Conservation (phyloP, 148 eudicot genomes). For the Agrostemma githago region DNA sequence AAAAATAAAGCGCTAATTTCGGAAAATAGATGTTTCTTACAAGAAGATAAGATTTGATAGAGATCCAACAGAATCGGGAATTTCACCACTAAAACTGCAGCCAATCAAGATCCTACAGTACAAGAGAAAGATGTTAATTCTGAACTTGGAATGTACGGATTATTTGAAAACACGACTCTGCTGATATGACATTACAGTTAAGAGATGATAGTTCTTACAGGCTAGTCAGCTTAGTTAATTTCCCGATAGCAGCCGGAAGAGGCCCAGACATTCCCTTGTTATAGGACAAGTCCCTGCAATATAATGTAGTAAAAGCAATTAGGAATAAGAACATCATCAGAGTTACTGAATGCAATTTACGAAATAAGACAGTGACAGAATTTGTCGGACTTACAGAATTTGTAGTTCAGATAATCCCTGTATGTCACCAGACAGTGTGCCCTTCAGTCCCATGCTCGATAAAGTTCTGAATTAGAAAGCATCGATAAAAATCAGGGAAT, state of each 20-base stretch:
- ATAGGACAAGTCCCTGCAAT: conserved; percentile 70
- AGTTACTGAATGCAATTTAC: not conserved
- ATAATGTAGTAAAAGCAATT: not conserved
- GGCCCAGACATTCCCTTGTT: conserved; percentile 61
- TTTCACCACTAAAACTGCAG: conserved; percentile 18
- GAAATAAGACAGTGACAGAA: not conserved
- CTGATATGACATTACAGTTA: not conserved
- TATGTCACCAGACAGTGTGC: conserved; percentile 64
- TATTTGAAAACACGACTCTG: not conserved
- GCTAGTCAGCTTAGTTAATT: conserved; percentile 41
- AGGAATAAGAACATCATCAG: conserved; percentile 1
- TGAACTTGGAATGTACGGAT: not conserved
- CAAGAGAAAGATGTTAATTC: not conserved
- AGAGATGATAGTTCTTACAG: conserved; percentile 43
- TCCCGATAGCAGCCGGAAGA: conserved; percentile 60
- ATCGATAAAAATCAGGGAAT: conserved; percentile 1
- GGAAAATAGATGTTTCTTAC: not conserved
- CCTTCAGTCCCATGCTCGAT: conserved; percentile 48
- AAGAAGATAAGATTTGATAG: conserved; percentile 16
- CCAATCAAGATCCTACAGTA: conserved; percentile 45
- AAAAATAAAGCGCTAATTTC: not conserved
- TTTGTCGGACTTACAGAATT: conserved; percentile 37
- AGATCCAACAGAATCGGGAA: conserved; percentile 20
- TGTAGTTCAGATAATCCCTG: conserved; percentile 43
- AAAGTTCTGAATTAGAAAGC: conserved; percentile 43